Evolutionary conservation across 2,329 filamentous ascomycete genomes (phyloP).

Genomic region (Ceratocystis lukuohia): DNA sequence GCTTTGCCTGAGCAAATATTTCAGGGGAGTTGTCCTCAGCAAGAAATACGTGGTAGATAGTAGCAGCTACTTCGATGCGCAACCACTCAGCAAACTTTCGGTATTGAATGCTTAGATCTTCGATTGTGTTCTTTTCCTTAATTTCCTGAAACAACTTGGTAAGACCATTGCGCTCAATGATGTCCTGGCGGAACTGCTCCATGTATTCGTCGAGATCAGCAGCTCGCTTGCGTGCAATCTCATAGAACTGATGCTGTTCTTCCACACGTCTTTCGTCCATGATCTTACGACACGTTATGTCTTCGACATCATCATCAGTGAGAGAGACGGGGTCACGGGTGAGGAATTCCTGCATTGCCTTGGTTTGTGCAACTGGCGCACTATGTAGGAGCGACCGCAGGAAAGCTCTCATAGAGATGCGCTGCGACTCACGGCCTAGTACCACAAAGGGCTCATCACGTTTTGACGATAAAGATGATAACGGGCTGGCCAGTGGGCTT

Average conservation of each 20-base stretch:
- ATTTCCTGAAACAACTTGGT: constrained; percentile 90
- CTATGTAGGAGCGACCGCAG: constrained; percentile 77
- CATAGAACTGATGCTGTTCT: constrained; percentile 89
- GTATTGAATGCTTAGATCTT: constrained; percentile 84
- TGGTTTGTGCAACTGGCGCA: constrained; percentile 67
- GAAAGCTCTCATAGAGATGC: constrained; percentile 82
- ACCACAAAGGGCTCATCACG: constrained; percentile 17
- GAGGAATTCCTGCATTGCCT: constrained; percentile 74
- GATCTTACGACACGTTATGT: constrained; percentile 64
- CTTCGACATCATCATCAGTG: constrained; percentile 69
- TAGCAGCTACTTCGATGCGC: constrained; percentile 90
- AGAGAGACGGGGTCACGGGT: constrained; percentile 57
- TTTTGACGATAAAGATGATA: constrained; percentile 14
- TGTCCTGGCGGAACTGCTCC: constrained; percentile 69
- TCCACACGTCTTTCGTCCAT: constrained; percentile 81
- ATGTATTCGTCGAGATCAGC: constrained; percentile 94
- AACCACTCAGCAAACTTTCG: constrained; percentile 98
- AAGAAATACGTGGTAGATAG: constrained; percentile 91
- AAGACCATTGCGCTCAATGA: constrained; percentile 63
- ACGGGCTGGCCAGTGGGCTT: constrained; percentile 16
- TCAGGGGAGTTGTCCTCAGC: constrained; percentile 97
- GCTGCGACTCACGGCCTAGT: constrained; percentile 75
- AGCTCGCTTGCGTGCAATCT: constrained; percentile 80
- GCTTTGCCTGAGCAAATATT: constrained; percentile 82
- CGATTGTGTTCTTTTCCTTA: constrained; percentile 73